Conservation (phyloP, 805 yeast genomes). For the Ogataea dorogensis region DNA sequence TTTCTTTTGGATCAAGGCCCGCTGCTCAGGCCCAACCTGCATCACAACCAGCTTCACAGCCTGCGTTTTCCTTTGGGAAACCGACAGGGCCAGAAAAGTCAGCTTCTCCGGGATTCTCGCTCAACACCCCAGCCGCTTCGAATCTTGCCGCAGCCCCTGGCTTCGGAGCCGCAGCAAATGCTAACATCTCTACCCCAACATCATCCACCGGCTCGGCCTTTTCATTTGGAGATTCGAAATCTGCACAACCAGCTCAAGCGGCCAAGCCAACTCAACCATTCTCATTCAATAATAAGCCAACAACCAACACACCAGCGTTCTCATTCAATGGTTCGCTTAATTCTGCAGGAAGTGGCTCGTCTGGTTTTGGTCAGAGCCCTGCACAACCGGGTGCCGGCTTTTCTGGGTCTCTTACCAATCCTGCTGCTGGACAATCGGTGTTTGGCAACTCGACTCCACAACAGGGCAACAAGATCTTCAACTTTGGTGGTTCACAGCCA, state of each 20-base stretch:
- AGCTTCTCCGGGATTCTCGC: too few species aligned
- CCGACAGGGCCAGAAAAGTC: too few species aligned
- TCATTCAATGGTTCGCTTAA: conserved; percentile 4
- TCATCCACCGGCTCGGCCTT: conserved; percentile 1
- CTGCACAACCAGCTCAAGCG: conserved; percentile 1
- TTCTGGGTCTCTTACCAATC: conserved; percentile 17
- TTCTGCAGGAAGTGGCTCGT: conserved; percentile 14
- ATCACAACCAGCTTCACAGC: neutral
- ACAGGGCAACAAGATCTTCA: conserved; percentile 21
- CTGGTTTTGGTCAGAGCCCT: conserved; percentile 8
- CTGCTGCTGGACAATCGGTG: conserved; percentile 17
- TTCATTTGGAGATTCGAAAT: conserved; percentile 4
- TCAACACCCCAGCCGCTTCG: neutral
- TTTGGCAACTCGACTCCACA: conserved; percentile 16
- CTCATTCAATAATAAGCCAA: conserved; percentile 8
- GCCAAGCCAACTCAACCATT: conserved; percentile 12
- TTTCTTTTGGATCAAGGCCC: neutral
- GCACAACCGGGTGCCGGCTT: conserved; percentile 7
- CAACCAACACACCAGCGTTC: too few species aligned
- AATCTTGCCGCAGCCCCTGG: conserved; percentile 2
- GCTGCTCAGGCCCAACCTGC: neutral
- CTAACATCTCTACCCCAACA: neutral
- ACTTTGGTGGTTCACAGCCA: conserved; percentile 13
- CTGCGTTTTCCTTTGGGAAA: neutral
- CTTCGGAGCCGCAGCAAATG: conserved; percentile 1